Conservation (phyloP, 176 grass and related monocot genomes). For the Carex kokanica region DNA sequence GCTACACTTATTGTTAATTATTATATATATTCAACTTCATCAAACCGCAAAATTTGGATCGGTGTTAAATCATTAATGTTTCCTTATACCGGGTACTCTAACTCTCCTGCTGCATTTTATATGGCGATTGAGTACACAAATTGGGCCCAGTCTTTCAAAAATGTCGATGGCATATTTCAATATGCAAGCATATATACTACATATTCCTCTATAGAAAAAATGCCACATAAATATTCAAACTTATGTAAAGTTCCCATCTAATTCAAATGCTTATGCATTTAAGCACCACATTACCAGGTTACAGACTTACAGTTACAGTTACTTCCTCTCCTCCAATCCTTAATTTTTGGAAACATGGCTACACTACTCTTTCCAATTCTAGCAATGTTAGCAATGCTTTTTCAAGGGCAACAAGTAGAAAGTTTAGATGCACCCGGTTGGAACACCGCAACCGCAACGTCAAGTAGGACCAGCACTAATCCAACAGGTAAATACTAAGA, state of each 20-base stretch:
- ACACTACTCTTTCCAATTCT: neutral
- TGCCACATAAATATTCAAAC: neutral
- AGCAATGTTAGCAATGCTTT: slow-evolving; percentile 4
- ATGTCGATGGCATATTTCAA: neutral
- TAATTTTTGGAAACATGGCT: slow-evolving; percentile 2
- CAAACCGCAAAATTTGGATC: slow-evolving; percentile 22
- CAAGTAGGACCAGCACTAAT: neutral
- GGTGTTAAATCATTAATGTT: neutral
- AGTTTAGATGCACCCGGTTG: neutral
- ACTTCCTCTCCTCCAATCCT: neutral
- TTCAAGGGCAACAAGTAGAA: neutral
- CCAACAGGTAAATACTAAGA: neutral
- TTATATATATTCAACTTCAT: slow-evolving; percentile 13
- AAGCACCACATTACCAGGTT: slow-evolving; percentile 11
- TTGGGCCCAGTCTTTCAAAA: neutral
- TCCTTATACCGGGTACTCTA: neutral
- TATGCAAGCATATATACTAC: neutral
- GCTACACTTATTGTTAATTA: neutral
- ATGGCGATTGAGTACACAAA: neutral
- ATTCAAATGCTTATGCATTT: slow-evolving; percentile 1
- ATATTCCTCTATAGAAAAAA: neutral
- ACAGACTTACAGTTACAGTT: neutral
- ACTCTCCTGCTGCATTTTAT: neutral
- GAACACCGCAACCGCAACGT: neutral
- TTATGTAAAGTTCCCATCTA: neutral